Evolutionary conservation across 1,284 basidiomycete species (phyloP).

Genomic region (Ustilago trichophora): DNA sequence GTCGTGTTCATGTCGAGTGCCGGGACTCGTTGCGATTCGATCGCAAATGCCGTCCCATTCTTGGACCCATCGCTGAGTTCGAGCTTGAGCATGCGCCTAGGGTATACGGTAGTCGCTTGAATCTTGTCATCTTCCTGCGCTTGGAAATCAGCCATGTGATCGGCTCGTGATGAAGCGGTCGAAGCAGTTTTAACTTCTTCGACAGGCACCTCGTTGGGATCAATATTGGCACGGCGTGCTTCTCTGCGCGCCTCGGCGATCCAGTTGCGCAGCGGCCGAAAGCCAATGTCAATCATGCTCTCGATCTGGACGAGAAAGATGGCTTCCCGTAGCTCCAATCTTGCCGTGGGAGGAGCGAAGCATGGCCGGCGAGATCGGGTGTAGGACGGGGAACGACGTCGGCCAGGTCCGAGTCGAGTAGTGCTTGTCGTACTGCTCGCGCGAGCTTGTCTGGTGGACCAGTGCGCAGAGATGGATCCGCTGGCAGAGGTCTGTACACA

Average conservation of each 20-base stretch:
- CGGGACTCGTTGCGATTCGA: conserved; percentile 28
- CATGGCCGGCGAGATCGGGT: neutral
- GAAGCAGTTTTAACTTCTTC: conserved; percentile 63
- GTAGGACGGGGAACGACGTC: conserved; percentile 1
- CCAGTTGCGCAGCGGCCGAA: conserved; percentile 29
- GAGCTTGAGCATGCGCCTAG: conserved; percentile 89
- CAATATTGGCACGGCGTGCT: conserved; percentile 27
- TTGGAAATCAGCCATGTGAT: conserved; percentile 46
- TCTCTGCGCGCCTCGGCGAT: conserved; percentile 41
- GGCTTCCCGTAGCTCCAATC: conserved; percentile 17
- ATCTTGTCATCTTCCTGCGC: conserved; percentile 43
- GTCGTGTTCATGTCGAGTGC: conserved; percentile 42
- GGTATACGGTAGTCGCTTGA: conserved; percentile 82
- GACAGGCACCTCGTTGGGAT: conserved; percentile 13
- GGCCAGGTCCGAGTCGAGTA: conserved; percentile 34
- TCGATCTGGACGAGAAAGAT: conserved; percentile 33
- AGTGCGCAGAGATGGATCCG: too few relatives aligned
- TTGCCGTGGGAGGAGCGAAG: conserved; percentile 2
- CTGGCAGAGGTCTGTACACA: too few relatives aligned
- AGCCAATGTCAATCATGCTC: conserved; percentile 43
- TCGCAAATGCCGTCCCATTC: conserved; percentile 78
- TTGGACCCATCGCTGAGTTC: conserved; percentile 89
- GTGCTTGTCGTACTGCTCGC: conserved; percentile 20
- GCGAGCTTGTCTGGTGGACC: conserved; percentile 11
- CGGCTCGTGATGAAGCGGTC: conserved; percentile 67